Base-by-base conservation (phyloP, 2,329 filamentous ascomycete genomes). In the Fusarium sp. region DNA sequence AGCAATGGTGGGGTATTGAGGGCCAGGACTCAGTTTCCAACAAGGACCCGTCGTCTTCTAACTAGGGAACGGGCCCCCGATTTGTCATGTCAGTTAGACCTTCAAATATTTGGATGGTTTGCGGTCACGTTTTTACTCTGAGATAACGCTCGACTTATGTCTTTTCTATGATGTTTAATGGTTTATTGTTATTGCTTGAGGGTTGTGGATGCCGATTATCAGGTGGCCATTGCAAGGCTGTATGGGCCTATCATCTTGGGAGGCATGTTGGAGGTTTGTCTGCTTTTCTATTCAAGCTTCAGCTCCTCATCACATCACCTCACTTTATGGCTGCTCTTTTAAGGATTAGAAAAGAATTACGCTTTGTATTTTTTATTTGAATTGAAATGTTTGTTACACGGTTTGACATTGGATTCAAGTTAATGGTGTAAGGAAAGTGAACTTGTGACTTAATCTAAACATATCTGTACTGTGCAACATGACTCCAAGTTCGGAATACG, bases 1-100 rank as follows among this genome's bases (percentile, higher is more conserved):
- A 97, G 83, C 88, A 90, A 79, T 94, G 86, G 81, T 96, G 93
- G 92, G 94, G 93, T 36, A 89, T 93, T 58, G 75, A 57, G 20
- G 63, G 63, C 52, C 64, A 59, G 27, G 45, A 66, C 22, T 66
- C 52, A 27, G 41, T 36, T 56, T 56, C 53, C 31, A 56, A 76
- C 36, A 80, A 79, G n/a, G 76, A 77, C 36, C 62, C 77, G 25
- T 72, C 72, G 42, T 44, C 61, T 47, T 75, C 73, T 46, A 61
- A 76, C 29, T 70, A 70, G 55, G 68, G 58, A 45, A 52, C 27
- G 44, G 29, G 55, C 46, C 63, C 46, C 38, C 47, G 36, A 55
- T 62, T 61, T 52, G 47, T 70, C 41, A 45, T 66, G 52, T 55
- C 70, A 55, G 22, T 46, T 47, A 22, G 45, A n/a, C 66, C 55